Conservation (phyloP, 2,329 filamentous ascomycete species). For the Cladosporium sp. region DNA sequence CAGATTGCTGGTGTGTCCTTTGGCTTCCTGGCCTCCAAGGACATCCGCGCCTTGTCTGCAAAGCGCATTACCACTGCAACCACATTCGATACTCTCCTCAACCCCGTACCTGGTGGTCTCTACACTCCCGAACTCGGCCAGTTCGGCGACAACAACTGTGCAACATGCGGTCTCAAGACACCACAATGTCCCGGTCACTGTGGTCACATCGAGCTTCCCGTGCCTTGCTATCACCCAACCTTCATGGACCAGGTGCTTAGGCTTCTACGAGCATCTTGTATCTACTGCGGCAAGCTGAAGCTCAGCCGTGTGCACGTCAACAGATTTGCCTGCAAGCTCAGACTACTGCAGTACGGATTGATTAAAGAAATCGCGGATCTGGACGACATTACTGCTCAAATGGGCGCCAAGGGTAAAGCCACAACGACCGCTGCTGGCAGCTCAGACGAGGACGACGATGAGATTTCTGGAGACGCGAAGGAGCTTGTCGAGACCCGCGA, state of each 20-base stretch:
- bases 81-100: conserved; percentile 90
- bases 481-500: conserved; percentile 59
- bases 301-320: conserved; percentile 76
- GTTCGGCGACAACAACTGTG: conserved; percentile 81
- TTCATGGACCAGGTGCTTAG: conserved; percentile 92
- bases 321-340: conserved; percentile 79
- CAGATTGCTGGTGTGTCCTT: conserved; percentile 88
- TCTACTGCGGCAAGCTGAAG: conserved; percentile 86
- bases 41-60: conserved; percentile 87
- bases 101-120: conserved; percentile 85
- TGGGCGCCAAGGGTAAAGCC: conserved; percentile 39
- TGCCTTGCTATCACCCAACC: conserved; percentile 92
- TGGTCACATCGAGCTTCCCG: conserved; percentile 92
- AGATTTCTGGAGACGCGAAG: conserved; percentile 62
- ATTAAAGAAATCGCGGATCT: conserved; percentile 64
- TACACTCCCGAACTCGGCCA: conserved; percentile 92
- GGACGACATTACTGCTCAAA: conserved; percentile 46
- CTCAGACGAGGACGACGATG: conserved; percentile 58
- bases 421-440: conserved; percentile 21
- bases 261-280: conserved; percentile 81
- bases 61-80: conserved; percentile 90
- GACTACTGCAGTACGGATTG: conserved; percentile 81
- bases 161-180: conserved; percentile 85
- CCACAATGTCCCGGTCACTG: conserved; percentile 83
- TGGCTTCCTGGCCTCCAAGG: conserved; percentile 75